Base-by-base conservation (phyloP, 2,329 filamentous ascomycete species). In the Emergomyces pasteurianus region DNA sequence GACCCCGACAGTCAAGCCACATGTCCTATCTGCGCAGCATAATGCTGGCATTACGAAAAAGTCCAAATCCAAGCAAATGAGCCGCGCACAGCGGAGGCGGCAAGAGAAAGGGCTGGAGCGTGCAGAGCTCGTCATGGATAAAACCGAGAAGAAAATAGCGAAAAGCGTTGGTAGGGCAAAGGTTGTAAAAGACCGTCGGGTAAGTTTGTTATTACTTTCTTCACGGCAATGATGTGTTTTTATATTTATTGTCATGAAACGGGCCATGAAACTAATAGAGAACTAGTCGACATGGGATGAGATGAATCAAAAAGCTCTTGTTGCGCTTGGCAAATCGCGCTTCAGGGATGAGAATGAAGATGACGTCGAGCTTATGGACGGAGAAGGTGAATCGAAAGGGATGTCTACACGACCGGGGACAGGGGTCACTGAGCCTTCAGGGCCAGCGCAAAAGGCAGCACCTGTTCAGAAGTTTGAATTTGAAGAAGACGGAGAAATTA, bases 91-190 rank as follows among this genome's bases (percentile, higher is more conserved):
- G 69, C 75, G 79, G 6, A 66, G 78, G 59, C 77, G 83, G 49
- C 81, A 80, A 56, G 75, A 81, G 64, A 80, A 79, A 67, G 80
- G 78, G 21, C 71, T 85, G 49, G 82, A 84, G 65, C 77, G 79
- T 63, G 83, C 81, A 8, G 82, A 82, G 61, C 73, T 76, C 18
- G 77, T 80, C 42, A 71, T 80, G 63, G 81, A 82, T 63, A 83
- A 80, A 70, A 68, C 80, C 49, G 80, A 83, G 70, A 77, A 77
- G 49, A 86, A 85, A 69, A 74, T 81, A 38, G 73, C 75, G 23
- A 82, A 81, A 67, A 83, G 81, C 65, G 65, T 79, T 52, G 72
- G 69, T 10, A 78, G 76, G 62, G 78, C 73, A 40, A 80, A 78
- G 67, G 74, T 67, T 46, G 74, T 83, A 43, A 77, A 79, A 63